A percentile compares a stretch with the other conserved stretches of the same genome.
phyloP scores from a whole-genome alignment of 768 basidiomycete genomes.

The Pleurotus cornucopiae region DNA sequence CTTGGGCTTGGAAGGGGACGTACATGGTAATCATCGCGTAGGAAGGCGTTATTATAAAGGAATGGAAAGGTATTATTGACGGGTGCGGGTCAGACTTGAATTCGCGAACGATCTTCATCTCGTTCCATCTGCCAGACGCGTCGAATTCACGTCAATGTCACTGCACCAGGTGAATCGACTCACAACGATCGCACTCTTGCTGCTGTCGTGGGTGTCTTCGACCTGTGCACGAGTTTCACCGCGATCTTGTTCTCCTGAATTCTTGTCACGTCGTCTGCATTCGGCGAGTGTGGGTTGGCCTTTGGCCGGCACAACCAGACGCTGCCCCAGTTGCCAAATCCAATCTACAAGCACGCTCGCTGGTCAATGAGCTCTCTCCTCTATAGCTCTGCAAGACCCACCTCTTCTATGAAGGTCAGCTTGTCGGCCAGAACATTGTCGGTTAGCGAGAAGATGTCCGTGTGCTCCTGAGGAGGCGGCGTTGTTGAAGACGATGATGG shows the following conservation, averaged over 20 bases:
- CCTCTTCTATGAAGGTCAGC: conserved; percentile 75
- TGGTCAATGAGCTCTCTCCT: conserved; percentile 3
- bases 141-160: conserved; percentile 4
- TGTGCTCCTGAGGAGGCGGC: conserved; percentile 31
- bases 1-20: conserved; percentile 23
- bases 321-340: conserved; percentile 91
- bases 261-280: conserved; percentile 27
- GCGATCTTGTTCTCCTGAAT: conserved; percentile 62
- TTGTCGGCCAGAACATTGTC: conserved; percentile 69
- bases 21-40: conserved; percentile 93
- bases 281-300: conserved; percentile 29
- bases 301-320: conserved; percentile 79
- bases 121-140: conserved; percentile 70
- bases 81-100: conserved; percentile 87
- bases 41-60: conserved; percentile 89
- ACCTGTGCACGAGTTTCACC: conserved; percentile 91
- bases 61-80: conserved; percentile 88
- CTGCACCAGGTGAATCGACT: conserved; percentile 21
- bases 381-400: conserved; percentile 21
- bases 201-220: conserved; percentile 79
- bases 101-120: conserved; percentile 91
- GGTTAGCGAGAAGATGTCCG: conserved; percentile 71
- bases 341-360: conserved; percentile 51
- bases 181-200: conserved; percentile 87
- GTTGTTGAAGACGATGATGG: conserved; percentile 34